Percentiles rank a stretch among this genome's conserved stretches.
These are phyloP conservation scores for Globisporangium echinulatum DNA, from an alignment of 352 stramenopile species.

Conservation along the genomic window DNA sequence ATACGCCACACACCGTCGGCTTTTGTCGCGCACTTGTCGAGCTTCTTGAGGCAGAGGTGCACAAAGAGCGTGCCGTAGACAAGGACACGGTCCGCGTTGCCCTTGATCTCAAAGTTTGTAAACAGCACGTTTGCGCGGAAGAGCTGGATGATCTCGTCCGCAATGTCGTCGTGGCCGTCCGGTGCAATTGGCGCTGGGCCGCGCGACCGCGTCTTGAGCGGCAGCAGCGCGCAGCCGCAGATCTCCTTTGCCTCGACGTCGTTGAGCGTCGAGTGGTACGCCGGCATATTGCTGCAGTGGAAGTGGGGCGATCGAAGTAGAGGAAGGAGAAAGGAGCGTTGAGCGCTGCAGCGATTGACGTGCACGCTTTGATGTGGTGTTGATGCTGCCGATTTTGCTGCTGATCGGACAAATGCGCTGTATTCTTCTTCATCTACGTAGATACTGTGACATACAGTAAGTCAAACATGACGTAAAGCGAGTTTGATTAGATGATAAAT, in stretches of 20 bases:
- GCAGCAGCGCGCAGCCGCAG: slow-evolving; percentile 86
- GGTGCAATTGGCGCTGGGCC: slow-evolving; percentile 81
- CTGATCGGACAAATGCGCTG: too few relatives aligned
- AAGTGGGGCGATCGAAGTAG: too few relatives aligned
- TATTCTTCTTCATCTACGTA: too few relatives aligned
- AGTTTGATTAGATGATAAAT: too few relatives aligned
- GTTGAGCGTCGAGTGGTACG: slow-evolving; percentile 89
- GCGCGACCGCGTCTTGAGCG: slow-evolving; percentile 84
- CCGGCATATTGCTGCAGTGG: slow-evolving; percentile 50
- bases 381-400: too few relatives aligned
- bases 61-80: slow-evolving; percentile 94
- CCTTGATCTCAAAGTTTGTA: slow-evolving; percentile 92
- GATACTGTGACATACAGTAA: too few relatives aligned
- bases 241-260: slow-evolving; percentile 59
- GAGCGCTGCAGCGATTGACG: too few relatives aligned
- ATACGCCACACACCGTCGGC: slow-evolving; percentile 34
- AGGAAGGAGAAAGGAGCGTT: too few relatives aligned
- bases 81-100: slow-evolving; percentile 86
- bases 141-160: slow-evolving; percentile 91
- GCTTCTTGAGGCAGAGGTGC: slow-evolving; percentile 88
- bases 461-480: too few relatives aligned
- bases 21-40: slow-evolving; percentile 80
- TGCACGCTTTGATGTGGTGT: too few relatives aligned
- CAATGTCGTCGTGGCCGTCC: slow-evolving; percentile 85
- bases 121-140: slow-evolving; percentile 94